phyloP scores from a whole-genome alignment of 2,329 filamentous ascomycete genomes.

The Phaeosphaeriaceae sp. region DNA sequence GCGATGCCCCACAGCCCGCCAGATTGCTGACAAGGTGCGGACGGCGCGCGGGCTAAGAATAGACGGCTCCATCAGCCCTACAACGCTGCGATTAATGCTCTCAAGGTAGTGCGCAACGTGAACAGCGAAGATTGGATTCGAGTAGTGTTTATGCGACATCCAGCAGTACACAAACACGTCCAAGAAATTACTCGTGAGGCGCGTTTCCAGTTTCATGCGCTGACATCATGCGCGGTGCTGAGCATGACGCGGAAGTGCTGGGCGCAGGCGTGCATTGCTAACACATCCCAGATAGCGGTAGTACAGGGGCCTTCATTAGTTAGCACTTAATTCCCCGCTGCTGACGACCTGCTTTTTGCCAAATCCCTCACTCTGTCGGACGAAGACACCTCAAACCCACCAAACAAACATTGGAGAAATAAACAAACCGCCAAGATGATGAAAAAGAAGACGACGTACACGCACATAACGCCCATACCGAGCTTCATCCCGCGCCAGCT shows the following conservation, averaged over 20 bases:
- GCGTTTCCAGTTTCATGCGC: slow-evolving; percentile 5
- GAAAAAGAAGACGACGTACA: slow-evolving; percentile 69
- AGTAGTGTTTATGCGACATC: neutral
- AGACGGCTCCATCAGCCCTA: slow-evolving; percentile 16
- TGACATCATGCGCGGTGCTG: slow-evolving; percentile 33
- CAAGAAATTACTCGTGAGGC: neutral
- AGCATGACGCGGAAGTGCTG: slow-evolving; percentile 31
- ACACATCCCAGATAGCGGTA: slow-evolving; percentile 11
- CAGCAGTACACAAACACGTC: neutral
- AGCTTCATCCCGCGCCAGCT: slow-evolving; percentile 74
- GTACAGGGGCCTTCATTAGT: slow-evolving; percentile 5
- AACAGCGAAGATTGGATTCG: neutral
- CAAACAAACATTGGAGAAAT: neutral
- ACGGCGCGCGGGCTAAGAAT: slow-evolving; percentile 16
- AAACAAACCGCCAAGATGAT: slow-evolving; percentile 40
- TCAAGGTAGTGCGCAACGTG: neutral
- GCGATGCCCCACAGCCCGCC: slow-evolving; percentile 10
- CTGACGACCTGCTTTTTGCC: slow-evolving; percentile 3
- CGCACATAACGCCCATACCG: slow-evolving; percentile 73
- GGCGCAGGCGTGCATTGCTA: slow-evolving; percentile 8
- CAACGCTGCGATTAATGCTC: neutral
- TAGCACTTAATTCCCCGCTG: slow-evolving; percentile 3
- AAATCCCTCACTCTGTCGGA: neutral
- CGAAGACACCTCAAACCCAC: neutral
- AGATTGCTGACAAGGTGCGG: slow-evolving; percentile 11